A percentile compares a stretch with the other conserved stretches of the same genome.
Conservation (phyloP, 2,329 filamentous ascomycete genomes). For the Alternaria triticina region DNA sequence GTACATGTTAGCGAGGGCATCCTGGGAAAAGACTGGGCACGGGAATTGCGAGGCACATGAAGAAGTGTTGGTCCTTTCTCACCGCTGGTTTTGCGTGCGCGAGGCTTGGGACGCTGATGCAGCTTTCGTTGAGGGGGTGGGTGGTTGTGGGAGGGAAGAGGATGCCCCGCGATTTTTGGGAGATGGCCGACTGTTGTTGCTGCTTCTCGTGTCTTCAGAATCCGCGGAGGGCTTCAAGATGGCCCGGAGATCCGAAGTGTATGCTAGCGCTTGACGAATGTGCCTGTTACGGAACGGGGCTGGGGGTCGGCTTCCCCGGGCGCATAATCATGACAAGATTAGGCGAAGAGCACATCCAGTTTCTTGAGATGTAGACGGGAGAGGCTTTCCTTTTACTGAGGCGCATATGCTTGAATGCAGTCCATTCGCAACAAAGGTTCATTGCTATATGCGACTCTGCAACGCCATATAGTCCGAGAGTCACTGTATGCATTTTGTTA, state of each 20-base stretch:
- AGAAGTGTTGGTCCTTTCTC: background rate
- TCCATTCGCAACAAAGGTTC: background rate
- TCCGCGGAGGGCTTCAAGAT: background rate
- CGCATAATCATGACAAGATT: background rate
- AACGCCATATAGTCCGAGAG: background rate
- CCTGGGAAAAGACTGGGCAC: background rate
- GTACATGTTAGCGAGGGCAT: conserved; percentile 1
- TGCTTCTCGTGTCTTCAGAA: background rate
- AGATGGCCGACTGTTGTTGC: background rate
- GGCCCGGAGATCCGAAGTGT: background rate
- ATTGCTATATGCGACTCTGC: background rate
- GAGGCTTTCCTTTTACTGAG: background rate
- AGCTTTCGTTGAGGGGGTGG: background rate
- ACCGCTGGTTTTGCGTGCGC: background rate
- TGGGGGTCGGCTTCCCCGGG: background rate
- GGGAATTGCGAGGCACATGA: background rate
- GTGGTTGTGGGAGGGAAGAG: background rate
- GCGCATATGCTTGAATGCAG: background rate
- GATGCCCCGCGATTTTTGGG: background rate
- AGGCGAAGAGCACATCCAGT: background rate
- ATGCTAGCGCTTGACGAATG: background rate
- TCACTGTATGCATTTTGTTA: background rate
- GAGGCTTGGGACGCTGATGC: background rate
- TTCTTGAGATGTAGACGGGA: background rate
- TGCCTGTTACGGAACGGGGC: background rate